phyloP scores from a whole-genome alignment of 2,329 filamentous ascomycete genomes.

The Clarireedia hainanense region DNA sequence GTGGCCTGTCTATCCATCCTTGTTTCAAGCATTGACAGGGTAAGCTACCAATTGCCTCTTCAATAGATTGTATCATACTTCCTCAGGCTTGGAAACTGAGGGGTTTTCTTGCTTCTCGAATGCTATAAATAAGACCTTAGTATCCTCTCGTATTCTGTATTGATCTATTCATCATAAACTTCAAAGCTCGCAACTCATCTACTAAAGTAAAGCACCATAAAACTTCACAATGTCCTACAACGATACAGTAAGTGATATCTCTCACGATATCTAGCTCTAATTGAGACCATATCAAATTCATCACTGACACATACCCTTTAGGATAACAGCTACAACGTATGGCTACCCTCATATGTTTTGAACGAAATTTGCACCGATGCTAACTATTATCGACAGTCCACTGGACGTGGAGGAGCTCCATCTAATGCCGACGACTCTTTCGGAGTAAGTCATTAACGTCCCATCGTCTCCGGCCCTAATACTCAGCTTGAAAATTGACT shows the following conservation, averaged over 20 bases:
- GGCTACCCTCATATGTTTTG: too few species aligned
- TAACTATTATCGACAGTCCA: background rate
- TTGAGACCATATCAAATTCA: too few species aligned
- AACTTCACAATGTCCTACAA: background rate
- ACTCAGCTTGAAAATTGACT: background rate
- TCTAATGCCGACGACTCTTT: background rate
- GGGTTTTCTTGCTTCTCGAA: background rate
- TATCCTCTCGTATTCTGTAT: background rate
- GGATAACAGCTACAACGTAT: too few species aligned
- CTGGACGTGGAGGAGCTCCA: slow-evolving; percentile 6
- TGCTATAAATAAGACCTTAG: slow-evolving; percentile 2
- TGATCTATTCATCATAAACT: background rate
- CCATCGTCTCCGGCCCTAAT: too few species aligned
- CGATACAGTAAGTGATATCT: too few species aligned
- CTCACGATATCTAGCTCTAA: too few species aligned
- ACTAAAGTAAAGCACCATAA: background rate
- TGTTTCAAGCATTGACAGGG: background rate
- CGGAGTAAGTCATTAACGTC: background rate
- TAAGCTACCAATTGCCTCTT: background rate
- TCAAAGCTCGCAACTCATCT: background rate
- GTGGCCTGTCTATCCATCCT: background rate
- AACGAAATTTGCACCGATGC: too few species aligned
- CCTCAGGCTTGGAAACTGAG: background rate
- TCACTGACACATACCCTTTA: too few species aligned
- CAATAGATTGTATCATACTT: slow-evolving; percentile 3